Evolutionary conservation across 2,329 filamentous ascomycete genomes (phyloP).

Genomic region (Alternaria dauci): DNA sequence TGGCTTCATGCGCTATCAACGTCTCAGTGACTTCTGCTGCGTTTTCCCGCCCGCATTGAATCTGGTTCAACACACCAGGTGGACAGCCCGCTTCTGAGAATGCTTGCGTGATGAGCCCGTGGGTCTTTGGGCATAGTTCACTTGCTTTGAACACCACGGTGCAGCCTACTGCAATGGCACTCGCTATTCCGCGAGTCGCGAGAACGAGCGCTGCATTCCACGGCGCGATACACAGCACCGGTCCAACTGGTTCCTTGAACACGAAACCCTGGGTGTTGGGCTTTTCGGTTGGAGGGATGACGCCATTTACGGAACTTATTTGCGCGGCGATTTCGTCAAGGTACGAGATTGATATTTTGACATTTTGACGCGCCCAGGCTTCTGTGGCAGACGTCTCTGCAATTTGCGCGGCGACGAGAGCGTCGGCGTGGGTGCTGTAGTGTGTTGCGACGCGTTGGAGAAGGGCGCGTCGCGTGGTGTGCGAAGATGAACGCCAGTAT

Average conservation of each 20-base stretch:
- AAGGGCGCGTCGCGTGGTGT: constrained; percentile 69
- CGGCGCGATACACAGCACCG: constrained; percentile 13
- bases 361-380: constrained; percentile 47
- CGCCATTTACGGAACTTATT: constrained; percentile 25
- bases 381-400: constrained; percentile 63
- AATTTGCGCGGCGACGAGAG: constrained; percentile 67
- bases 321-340: constrained; percentile 58
- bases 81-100: constrained; percentile 72
- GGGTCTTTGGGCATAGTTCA: constrained; percentile 38
- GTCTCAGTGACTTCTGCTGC: constrained; percentile 72
- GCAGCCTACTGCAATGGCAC: constrained; percentile 68
- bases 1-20: constrained; percentile 73
- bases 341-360: constrained; percentile 47
- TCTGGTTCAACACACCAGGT: constrained; percentile 73
- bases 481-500: constrained; percentile 71
- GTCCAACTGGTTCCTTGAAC: constrained; percentile 43
- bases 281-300: constrained; percentile 38
- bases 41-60: constrained; percentile 66
- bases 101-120: constrained; percentile 27
- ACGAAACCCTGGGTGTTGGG: constrained; percentile 40
- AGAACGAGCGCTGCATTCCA: constrained; percentile 61
- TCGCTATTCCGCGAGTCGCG: constrained; percentile 34
- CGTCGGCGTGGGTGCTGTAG: constrained; percentile 64
- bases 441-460: constrained; percentile 72
- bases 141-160: constrained; percentile 39